Evolutionary conservation across 805 yeast genomes (phyloP).

Genomic region (Yarrowia sp.): DNA sequence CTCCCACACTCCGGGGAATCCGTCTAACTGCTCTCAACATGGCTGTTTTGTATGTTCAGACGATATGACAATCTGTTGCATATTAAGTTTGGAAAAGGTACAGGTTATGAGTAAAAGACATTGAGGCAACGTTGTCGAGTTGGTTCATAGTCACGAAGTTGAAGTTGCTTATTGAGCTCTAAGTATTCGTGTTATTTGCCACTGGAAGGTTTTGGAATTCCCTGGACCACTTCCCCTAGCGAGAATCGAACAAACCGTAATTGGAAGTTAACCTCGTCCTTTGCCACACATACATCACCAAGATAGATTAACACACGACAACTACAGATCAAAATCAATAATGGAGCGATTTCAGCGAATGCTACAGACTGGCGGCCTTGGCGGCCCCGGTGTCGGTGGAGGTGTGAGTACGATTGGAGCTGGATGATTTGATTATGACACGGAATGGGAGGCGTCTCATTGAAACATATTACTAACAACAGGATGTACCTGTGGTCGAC

Average conservation of each 20-base stretch:
- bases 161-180: too few relatives aligned
- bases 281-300: constrained; percentile 24
- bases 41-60: not conserved
- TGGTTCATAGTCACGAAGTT: too few relatives aligned
- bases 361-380: constrained; percentile 37
- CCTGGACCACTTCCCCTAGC: not conserved
- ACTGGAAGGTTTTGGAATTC: not conserved
- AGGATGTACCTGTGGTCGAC: constrained; percentile 82
- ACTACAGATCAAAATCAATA: constrained; percentile 22
- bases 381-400: constrained; percentile 32
- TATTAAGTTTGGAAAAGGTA: not conserved
- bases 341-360: constrained; percentile 36
- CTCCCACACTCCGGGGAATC: not conserved
- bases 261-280: not conserved
- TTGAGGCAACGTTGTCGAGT: too few relatives aligned
- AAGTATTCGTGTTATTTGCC: not conserved
- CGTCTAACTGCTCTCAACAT: constrained; percentile 2
- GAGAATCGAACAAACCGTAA: constrained; percentile 10
- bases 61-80: not conserved
- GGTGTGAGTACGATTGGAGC: constrained; percentile 27
- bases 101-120: constrained; percentile 2
- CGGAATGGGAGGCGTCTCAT: not conserved
- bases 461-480: not conserved
- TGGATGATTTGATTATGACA: not conserved
- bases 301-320: constrained; percentile 14